These are phyloP conservation scores for Fusarium poae DNA, from an alignment of 2,329 filamentous ascomycete species.

Conservation along the genomic window DNA sequence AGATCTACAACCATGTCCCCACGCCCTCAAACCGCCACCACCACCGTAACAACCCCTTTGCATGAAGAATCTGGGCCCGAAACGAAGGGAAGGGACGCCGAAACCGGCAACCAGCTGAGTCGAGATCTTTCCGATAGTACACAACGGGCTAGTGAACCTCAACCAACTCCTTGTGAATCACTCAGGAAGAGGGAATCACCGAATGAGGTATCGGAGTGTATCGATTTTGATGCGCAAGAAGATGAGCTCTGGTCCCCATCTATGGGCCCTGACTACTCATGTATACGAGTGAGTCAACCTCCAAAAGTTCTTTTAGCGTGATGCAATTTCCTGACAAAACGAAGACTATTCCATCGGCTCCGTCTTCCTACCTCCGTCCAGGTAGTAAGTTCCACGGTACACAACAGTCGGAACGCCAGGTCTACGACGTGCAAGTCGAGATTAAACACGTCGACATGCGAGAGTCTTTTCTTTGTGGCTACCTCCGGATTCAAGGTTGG, in stretches of 20 bases:
- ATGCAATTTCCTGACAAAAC: slow-evolving; percentile 23
- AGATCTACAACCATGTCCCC: slow-evolving; percentile 61
- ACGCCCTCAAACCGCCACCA: slow-evolving; percentile 53
- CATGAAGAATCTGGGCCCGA: slow-evolving; percentile 51
- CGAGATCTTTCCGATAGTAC: slow-evolving; percentile 43
- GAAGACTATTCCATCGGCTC: slow-evolving; percentile 80
- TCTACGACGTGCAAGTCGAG: slow-evolving; percentile 96
- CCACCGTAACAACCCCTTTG: slow-evolving; percentile 53
- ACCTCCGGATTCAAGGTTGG: slow-evolving; percentile 93
- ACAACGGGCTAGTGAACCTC: slow-evolving; percentile 36
- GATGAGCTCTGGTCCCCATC: slow-evolving; percentile 53
- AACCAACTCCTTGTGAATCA: slow-evolving; percentile 29
- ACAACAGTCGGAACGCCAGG: slow-evolving; percentile 91
- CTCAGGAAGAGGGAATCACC: slow-evolving; percentile 34
- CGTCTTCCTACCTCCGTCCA: slow-evolving; percentile 86
- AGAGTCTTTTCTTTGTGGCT: slow-evolving; percentile 94
- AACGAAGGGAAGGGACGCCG: slow-evolving; percentile 53
- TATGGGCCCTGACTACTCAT: slow-evolving; percentile 57
- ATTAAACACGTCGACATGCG: slow-evolving; percentile 96
- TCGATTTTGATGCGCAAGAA: slow-evolving; percentile 46
- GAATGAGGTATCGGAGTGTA: slow-evolving; percentile 42
- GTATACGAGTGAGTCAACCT: slow-evolving; percentile 52
- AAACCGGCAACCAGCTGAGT: slow-evolving; percentile 44
- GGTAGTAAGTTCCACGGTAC: slow-evolving; percentile 91
- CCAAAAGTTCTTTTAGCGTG: slow-evolving; percentile 5